phyloP scores from a whole-genome alignment of 768 basidiomycete species.

The Clavulina sp. region DNA sequence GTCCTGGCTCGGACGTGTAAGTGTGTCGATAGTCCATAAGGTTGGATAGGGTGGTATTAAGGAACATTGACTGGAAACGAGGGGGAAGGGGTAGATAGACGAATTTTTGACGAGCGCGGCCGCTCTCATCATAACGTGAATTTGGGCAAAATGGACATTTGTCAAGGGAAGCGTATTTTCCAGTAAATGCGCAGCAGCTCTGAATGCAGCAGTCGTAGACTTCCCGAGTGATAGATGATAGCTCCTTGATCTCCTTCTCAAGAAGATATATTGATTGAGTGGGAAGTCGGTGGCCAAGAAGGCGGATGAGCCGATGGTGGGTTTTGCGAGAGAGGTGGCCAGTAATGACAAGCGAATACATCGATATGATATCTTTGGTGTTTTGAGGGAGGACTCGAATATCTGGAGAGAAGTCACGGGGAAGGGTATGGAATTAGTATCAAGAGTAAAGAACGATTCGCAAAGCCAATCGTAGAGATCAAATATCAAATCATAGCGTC shows the following conservation, averaged over 20 bases:
- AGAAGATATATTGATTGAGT: background rate
- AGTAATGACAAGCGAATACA: background rate
- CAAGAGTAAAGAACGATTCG: too few species aligned
- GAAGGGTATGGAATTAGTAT: too few species aligned
- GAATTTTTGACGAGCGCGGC: constrained; percentile 17
- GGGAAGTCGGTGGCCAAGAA: background rate
- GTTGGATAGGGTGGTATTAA: constrained; percentile 12
- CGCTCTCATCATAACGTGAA: constrained; percentile 14
- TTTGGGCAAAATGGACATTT: constrained; percentile 24
- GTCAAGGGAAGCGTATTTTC: constrained; percentile 14
- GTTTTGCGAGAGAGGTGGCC: background rate
- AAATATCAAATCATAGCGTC: too few species aligned
- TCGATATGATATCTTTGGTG: background rate
- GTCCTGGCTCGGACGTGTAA: constrained; percentile 12
- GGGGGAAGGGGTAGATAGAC: constrained; percentile 25
- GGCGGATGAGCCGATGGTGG: background rate
- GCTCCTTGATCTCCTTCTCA: background rate
- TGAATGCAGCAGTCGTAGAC: constrained; percentile 28
- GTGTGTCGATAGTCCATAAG: constrained; percentile 18
- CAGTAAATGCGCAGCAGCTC: constrained; percentile 25
- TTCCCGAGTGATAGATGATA: constrained; percentile 16
- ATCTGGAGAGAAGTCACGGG: too few species aligned
- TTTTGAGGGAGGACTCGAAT: background rate
- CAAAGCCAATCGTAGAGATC: too few species aligned
- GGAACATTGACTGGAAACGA: constrained; percentile 18